A percentile compares a stretch with the other conserved stretches of the same genome.
Evolutionary conservation across 805 yeast species (phyloP).

Genomic region (Yamadazyma takamatsuzukensis): DNA sequence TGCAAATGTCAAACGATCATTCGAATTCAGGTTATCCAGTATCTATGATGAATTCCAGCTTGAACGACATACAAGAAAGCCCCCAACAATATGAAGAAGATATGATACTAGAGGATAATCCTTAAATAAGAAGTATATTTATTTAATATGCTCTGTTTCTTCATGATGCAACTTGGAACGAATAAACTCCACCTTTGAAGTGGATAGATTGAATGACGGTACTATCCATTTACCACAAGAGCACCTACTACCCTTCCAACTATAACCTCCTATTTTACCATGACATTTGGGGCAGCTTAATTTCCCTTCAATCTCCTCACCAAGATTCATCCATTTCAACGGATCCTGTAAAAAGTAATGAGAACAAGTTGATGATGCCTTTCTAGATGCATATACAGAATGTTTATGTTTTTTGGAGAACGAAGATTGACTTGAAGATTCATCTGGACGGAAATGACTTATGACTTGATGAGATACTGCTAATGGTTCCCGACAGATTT

Average conservation of each 20-base stretch:
- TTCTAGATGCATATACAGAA: constrained; percentile 54
- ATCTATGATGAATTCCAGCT: no score
- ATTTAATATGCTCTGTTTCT: constrained; percentile 19
- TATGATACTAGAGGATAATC: constrained; percentile 43
- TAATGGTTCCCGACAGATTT: constrained; percentile 69
- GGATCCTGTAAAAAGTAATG: constrained; percentile 84
- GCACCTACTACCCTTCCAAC: constrained; percentile 93
- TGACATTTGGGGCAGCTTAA: constrained; percentile 71
- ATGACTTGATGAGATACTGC: constrained; percentile 63
- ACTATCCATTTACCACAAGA: constrained; percentile 95
- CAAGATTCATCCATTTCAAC: constrained; percentile 80
- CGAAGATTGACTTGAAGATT: constrained; percentile 59
- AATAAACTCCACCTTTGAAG: constrained; percentile 67
- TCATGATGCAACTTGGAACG: constrained; percentile 13
- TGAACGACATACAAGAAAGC: not conserved
- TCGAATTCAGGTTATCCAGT: constrained; percentile 11
- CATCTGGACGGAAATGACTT: constrained; percentile 63
- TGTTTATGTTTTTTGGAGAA: constrained; percentile 63
- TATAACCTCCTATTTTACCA: constrained; percentile 84
- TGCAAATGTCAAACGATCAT: no score
- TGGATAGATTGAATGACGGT: constrained; percentile 81
- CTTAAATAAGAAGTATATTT: no score
- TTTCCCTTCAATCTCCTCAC: constrained; percentile 82
- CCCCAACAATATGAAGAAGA: constrained; percentile 24
- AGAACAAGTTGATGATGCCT: constrained; percentile 64